phyloP scores from a whole-genome alignment of 495 filamentous ascomycete genomes.

The Hamigera avellanea region DNA sequence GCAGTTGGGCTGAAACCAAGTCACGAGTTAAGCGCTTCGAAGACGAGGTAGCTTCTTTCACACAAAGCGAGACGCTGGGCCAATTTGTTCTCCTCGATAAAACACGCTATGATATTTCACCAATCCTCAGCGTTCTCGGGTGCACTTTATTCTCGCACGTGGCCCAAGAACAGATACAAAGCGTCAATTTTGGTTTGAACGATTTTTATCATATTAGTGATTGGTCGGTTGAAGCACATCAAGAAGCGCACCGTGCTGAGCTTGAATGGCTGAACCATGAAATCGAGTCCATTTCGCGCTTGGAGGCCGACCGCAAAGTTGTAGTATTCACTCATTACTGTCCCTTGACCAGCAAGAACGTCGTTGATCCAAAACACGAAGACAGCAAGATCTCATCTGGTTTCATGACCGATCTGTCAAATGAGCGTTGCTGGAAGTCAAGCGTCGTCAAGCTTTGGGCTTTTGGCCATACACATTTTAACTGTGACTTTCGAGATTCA shows the following conservation, averaged over 20 bases:
- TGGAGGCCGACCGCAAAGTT: slow-evolving; percentile 15
- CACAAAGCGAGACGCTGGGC: slow-evolving; percentile 10
- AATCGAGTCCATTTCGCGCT: slow-evolving; percentile 14
- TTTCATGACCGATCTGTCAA: slow-evolving; percentile 32
- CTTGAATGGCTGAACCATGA: slow-evolving; percentile 33
- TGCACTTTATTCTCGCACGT: slow-evolving; percentile 37
- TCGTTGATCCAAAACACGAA: slow-evolving; percentile 21
- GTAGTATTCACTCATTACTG: slow-evolving; percentile 35
- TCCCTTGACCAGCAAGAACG: slow-evolving; percentile 20
- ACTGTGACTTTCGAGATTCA: slow-evolving; percentile 31
- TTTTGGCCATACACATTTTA: slow-evolving; percentile 44
- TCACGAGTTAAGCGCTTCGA: slow-evolving; percentile 6
- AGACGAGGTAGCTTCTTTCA: slow-evolving; percentile 2
- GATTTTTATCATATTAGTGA: slow-evolving; percentile 31
- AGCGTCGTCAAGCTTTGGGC: slow-evolving; percentile 32
- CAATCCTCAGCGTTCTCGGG: slow-evolving; percentile 27
- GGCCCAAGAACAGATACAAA: slow-evolving; percentile 10
- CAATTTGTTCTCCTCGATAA: slow-evolving; percentile 32
- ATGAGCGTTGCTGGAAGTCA: slow-evolving; percentile 29
- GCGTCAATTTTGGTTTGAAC: slow-evolving; percentile 20
- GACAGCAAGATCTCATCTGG: slow-evolving; percentile 21
- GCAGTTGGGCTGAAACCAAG: slow-evolving; percentile 18
- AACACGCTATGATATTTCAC: slow-evolving; percentile 21
- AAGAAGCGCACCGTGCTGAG: slow-evolving; percentile 19
- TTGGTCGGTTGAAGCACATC: slow-evolving; percentile 29